phyloP scores from a whole-genome alignment of 2,329 filamentous ascomycete species.

The Microdochium nivale region DNA sequence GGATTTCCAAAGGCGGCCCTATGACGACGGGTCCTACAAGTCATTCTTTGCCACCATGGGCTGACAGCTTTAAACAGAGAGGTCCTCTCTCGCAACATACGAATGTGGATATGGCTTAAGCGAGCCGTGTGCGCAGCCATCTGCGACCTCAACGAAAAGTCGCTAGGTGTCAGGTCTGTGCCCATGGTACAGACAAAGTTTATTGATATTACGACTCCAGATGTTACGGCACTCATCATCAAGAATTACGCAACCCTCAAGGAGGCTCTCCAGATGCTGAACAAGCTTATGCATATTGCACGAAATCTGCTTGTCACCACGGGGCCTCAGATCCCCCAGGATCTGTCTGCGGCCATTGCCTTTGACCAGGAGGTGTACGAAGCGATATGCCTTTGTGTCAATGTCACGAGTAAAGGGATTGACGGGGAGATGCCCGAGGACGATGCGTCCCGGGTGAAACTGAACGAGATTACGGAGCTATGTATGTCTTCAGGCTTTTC shows the following conservation, averaged over 20 bases:
- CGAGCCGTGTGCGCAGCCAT: constrained; percentile 54
- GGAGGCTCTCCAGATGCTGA: constrained; percentile 53
- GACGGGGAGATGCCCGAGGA: constrained; percentile 53
- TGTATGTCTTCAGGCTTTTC: constrained; percentile 33
- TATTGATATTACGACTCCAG: constrained; percentile 45
- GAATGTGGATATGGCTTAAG: constrained; percentile 57
- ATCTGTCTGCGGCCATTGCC: constrained; percentile 54
- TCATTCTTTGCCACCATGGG: too few relatives aligned
- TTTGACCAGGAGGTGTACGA: constrained; percentile 61
- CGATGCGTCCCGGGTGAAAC: constrained; percentile 44
- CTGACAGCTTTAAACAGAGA: constrained; percentile 30
- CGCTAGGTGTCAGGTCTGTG: constrained; percentile 45
- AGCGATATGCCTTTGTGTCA: constrained; percentile 56
- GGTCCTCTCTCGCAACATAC: constrained; percentile 51
- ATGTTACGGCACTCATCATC: constrained; percentile 54
- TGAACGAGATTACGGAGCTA: constrained; percentile 56
- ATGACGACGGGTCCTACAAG: background rate
- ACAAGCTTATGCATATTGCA: constrained; percentile 60
- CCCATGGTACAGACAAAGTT: constrained; percentile 44
- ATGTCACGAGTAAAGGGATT: constrained; percentile 59
- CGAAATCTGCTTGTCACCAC: constrained; percentile 56
- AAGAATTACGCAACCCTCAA: constrained; percentile 53
- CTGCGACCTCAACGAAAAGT: constrained; percentile 50
- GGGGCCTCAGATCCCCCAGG: constrained; percentile 56
- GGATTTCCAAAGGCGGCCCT: too few relatives aligned